A percentile compares a stretch with the other conserved stretches of the same genome.
phyloP scores from a whole-genome alignment of 208 protist species.

The Leishmania gerbilli region DNA sequence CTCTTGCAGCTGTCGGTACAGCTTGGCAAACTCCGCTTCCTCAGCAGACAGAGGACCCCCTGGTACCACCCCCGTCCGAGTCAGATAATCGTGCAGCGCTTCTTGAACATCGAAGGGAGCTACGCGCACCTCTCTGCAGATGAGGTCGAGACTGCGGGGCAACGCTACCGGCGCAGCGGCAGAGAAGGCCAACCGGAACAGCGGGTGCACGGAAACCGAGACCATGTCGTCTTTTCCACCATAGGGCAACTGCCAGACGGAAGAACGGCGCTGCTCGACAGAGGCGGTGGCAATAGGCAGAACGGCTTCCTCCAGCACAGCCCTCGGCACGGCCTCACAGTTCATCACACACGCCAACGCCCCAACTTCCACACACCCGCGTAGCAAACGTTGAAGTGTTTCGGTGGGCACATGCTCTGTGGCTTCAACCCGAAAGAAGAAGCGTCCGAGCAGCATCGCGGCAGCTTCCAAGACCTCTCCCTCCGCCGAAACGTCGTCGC shows the following conservation, averaged over 20 bases:
- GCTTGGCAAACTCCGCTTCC: constrained; percentile 46
- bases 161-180: constrained; percentile 1
- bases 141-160: constrained; percentile 10
- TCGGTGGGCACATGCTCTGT: constrained; percentile 37
- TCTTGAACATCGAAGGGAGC: constrained; percentile 32
- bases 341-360: constrained; percentile 65
- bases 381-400: constrained; percentile 44
- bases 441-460: constrained; percentile 52
- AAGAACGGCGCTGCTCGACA: constrained; percentile 10
- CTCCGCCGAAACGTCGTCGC: constrained; percentile 13
- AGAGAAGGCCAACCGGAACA: constrained; percentile 25
- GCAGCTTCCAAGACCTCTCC: constrained; percentile 26
- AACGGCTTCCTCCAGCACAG: constrained; percentile 15
- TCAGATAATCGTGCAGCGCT: constrained; percentile 49
- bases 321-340: constrained; percentile 39
- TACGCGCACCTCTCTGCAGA: constrained; percentile 23
- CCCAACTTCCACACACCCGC: constrained; percentile 64
- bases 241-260: constrained; percentile 22
- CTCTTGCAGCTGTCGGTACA: constrained; percentile 65
- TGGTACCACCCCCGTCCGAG: constrained; percentile 13
- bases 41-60: constrained; percentile 15
- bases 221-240: not conserved
- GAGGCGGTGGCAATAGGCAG: constrained; percentile 17
- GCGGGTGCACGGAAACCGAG: constrained; percentile 23
- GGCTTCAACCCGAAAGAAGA: constrained; percentile 64